phyloP scores from a whole-genome alignment of 2,329 filamentous ascomycete genomes.

The Ophiostoma montium region DNA sequence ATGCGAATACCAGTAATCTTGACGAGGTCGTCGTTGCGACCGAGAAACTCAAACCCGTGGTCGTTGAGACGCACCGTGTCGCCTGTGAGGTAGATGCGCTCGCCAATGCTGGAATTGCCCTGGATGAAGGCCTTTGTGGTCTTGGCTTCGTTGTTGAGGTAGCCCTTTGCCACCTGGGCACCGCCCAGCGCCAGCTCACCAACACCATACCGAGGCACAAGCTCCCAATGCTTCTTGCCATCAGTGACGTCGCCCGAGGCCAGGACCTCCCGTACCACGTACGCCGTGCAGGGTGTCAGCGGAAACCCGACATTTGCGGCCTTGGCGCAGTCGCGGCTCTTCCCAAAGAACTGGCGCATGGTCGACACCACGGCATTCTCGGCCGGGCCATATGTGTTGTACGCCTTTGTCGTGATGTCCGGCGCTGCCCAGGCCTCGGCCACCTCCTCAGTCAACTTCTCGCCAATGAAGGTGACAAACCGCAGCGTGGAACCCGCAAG shows the following conservation, averaged over 20 bases:
- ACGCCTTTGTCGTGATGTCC: slow-evolving; percentile 12
- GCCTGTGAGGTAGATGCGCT: slow-evolving; percentile 30
- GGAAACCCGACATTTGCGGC: slow-evolving; percentile 17
- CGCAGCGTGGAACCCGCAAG: slow-evolving; percentile 17
- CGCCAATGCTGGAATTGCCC: slow-evolving; percentile 7
- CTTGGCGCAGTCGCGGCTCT: slow-evolving; percentile 12
- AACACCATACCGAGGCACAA: slow-evolving; percentile 38
- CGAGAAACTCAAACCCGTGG: slow-evolving; percentile 39
- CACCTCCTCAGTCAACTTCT: slow-evolving; percentile 43
- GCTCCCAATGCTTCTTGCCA: slow-evolving; percentile 13
- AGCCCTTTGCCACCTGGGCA: slow-evolving; percentile 38
- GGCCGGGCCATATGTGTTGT: slow-evolving; percentile 18
- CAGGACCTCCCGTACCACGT: slow-evolving; percentile 11
- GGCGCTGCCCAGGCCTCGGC: slow-evolving; percentile 40
- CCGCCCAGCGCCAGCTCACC: slow-evolving; percentile 38
- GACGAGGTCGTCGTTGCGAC: slow-evolving; percentile 46
- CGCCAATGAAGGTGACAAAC: slow-evolving; percentile 43
- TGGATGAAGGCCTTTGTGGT: slow-evolving; percentile 13
- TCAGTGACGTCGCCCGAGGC: background rate
- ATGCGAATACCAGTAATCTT: slow-evolving; percentile 50
- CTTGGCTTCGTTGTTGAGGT: slow-evolving; percentile 27
- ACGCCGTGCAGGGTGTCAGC: slow-evolving; percentile 12
- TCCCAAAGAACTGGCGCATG: slow-evolving; percentile 15
- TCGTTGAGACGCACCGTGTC: slow-evolving; percentile 37
- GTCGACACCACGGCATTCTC: slow-evolving; percentile 16